A percentile compares a stretch with the other conserved stretches of the same genome.
These are phyloP conservation scores for Kodamaea plutei DNA, from an alignment of 1,139 yeast species.

Conservation along the genomic window DNA sequence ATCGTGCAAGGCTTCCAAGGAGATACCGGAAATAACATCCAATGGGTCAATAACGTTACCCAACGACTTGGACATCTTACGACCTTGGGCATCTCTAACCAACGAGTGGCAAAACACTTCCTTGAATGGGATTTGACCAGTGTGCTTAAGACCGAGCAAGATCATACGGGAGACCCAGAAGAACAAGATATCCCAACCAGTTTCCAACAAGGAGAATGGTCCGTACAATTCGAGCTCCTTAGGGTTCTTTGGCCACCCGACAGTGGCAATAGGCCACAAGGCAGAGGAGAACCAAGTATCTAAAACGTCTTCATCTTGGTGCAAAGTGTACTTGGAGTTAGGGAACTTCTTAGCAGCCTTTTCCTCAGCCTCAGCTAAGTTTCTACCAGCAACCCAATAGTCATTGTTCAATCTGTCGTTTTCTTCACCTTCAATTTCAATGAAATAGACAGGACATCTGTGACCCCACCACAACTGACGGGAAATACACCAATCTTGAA, in stretches of 20 bases:
- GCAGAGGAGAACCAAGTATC: conserved; percentile 99
- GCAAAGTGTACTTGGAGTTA: conserved; percentile 63
- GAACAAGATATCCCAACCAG: conserved; percentile 98
- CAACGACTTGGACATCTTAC: conserved; percentile 96
- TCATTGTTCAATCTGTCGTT: conserved; percentile 60
- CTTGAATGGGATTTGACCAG: conserved; percentile 88
- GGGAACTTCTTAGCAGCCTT: conserved; percentile 79
- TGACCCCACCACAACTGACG: conserved; percentile 99
- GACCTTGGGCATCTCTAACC: conserved; percentile 98
- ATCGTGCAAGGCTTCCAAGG: conserved; percentile 74
- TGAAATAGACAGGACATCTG: conserved; percentile 95
- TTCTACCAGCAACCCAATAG: conserved; percentile 91
- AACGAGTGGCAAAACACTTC: conserved; percentile 98
- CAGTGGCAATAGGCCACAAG: conserved; percentile 93
- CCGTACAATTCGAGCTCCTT: conserved; percentile 71
- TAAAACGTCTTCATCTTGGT: conserved; percentile 96
- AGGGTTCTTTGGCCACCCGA: conserved; percentile 91
- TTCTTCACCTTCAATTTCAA: conserved; percentile 67
- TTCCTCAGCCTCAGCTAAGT: conserved; percentile 71
- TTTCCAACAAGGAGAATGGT: conserved; percentile 92
- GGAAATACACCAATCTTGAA: conserved; percentile 99
- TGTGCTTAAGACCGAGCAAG: conserved; percentile 81
- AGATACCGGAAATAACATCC: conserved; percentile 87
- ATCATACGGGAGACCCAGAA: conserved; percentile 99
- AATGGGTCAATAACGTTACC: conserved; percentile 96